phyloP scores from a whole-genome alignment of 1,284 basidiomycete genomes.

The Mycosarcoma mackinlayi region DNA sequence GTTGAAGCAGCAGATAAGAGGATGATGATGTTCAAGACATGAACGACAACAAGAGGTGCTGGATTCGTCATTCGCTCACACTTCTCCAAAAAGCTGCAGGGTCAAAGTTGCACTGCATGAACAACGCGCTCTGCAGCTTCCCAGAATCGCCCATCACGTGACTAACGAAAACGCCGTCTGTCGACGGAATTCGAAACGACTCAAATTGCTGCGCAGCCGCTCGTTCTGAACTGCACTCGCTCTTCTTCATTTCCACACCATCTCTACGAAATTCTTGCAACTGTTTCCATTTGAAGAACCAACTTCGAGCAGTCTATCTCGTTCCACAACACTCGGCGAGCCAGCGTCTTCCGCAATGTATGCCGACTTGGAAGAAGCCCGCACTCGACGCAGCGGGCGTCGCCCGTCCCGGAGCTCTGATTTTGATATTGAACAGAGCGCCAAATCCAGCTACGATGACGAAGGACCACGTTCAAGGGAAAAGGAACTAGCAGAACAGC shows the following conservation, averaged over 20 bases:
- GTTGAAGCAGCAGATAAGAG: not conserved
- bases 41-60: constrained; percentile 3
- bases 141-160: constrained; percentile 17
- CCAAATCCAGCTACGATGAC: constrained; percentile 10
- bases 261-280: not conserved
- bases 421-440: constrained; percentile 25
- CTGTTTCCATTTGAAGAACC: too few species aligned
- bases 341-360: constrained; percentile 40
- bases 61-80: not conserved
- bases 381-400: constrained; percentile 22
- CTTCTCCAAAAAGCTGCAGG: constrained; percentile 10
- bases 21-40: not conserved
- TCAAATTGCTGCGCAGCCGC: constrained; percentile 6
- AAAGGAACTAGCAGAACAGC: constrained; percentile 62
- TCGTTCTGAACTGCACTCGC: not conserved
- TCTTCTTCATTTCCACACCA: constrained; percentile 4
- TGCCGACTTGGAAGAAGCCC: constrained; percentile 62
- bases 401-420: constrained; percentile 31
- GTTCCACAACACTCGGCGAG: too few species aligned
- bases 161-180: constrained; percentile 1
- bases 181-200: not conserved
- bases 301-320: too few species aligned
- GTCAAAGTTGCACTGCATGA: constrained; percentile 3
- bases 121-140: constrained; percentile 22
- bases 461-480: constrained; percentile 47